phyloP scores from a whole-genome alignment of 768 basidiomycete genomes.

The Tulasnella sp. region DNA sequence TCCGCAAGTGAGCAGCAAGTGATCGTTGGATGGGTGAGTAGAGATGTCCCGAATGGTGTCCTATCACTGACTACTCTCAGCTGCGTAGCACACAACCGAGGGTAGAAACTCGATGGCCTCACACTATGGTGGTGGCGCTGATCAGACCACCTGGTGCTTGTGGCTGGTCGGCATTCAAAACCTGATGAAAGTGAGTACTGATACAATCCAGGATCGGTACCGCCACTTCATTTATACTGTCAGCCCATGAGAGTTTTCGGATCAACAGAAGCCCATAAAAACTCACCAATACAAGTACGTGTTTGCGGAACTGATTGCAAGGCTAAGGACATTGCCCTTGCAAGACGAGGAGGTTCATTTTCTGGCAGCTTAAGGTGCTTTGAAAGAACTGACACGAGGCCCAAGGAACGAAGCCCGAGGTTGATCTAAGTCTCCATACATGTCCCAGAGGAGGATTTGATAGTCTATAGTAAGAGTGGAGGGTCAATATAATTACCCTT shows the following conservation, averaged over 20 bases:
- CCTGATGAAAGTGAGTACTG: not conserved
- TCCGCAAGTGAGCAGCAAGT: not conserved
- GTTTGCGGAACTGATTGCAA: conserved; percentile 2
- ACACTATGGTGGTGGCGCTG: not conserved
- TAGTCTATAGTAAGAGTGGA: no score
- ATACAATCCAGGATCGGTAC: not conserved
- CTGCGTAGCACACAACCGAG: not conserved
- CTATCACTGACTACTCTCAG: not conserved
- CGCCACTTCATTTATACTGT: not conserved
- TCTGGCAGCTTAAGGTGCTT: not conserved
- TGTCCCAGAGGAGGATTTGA: conserved; percentile 2
- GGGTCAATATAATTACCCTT: not conserved
- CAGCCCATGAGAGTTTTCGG: not conserved
- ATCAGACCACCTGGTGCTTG: not conserved
- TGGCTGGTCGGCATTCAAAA: not conserved
- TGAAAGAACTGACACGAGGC: not conserved
- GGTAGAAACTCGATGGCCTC: not conserved
- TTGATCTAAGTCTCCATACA: not conserved
- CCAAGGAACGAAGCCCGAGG: not conserved
- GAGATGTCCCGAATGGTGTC: conserved; percentile 11
- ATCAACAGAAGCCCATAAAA: not conserved
- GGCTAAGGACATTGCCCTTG: not conserved
- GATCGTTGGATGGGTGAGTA: conserved; percentile 8
- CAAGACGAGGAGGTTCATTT: not conserved
- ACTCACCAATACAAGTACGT: not conserved